Evolutionary conservation across 768 basidiomycete genomes (phyloP).

Genomic region (Cubamyces lactineus): DNA sequence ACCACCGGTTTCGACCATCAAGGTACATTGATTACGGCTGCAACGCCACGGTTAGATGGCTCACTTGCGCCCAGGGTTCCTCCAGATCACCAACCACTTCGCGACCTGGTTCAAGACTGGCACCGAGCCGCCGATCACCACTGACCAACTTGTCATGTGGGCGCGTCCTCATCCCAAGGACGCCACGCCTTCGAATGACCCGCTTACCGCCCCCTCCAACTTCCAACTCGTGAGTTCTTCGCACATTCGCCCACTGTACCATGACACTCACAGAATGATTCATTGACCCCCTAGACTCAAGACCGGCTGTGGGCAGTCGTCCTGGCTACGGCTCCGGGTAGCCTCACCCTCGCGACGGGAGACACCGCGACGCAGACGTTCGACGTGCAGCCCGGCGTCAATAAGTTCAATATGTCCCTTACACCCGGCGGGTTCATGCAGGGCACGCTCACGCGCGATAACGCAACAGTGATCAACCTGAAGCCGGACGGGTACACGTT

Average conservation of each 20-base stretch:
- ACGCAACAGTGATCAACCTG: slow-evolving; percentile 53
- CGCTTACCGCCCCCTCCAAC: slow-evolving; percentile 49
- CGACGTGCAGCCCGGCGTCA: slow-evolving; percentile 53
- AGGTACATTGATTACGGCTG: slow-evolving; percentile 34
- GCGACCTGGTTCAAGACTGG: slow-evolving; percentile 66
- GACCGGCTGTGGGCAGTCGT: slow-evolving; percentile 71
- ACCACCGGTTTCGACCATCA: slow-evolving; percentile 42
- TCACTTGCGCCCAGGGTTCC: slow-evolving; percentile 46
- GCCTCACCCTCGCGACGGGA: slow-evolving; percentile 53
- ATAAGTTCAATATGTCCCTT: slow-evolving; percentile 62
- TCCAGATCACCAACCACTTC: slow-evolving; percentile 60
- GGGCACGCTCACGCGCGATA: slow-evolving; percentile 55
- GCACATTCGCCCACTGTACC: background rate
- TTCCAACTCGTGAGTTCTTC: slow-evolving; percentile 51
- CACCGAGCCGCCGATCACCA: slow-evolving; percentile 56
- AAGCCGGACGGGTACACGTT: slow-evolving; percentile 49
- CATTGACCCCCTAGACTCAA: slow-evolving; percentile 34
- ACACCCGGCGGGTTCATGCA: slow-evolving; percentile 54
- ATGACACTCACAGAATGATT: background rate
- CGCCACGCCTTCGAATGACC: slow-evolving; percentile 46
- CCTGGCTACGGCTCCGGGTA: slow-evolving; percentile 54
- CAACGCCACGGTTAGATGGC: slow-evolving; percentile 7
- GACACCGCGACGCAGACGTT: slow-evolving; percentile 42
- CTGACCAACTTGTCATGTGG: slow-evolving; percentile 50
- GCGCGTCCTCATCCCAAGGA: slow-evolving; percentile 62